Conservation (phyloP, 192 early-diverging fungal species). For the Chytriomyces confervae region DNA sequence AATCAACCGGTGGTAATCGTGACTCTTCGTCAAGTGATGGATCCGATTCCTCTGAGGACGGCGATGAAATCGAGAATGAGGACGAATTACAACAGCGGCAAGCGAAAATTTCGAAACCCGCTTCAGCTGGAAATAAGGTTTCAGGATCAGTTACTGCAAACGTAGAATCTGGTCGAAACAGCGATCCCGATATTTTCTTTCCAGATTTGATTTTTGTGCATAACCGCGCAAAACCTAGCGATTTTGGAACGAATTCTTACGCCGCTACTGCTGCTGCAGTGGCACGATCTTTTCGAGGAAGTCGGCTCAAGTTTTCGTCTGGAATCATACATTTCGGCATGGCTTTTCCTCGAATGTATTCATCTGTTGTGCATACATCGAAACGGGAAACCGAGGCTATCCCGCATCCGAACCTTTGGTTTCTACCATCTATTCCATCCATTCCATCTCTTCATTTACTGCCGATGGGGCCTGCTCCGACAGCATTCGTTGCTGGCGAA, state of each 20-base stretch:
- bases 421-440: slow-evolving; percentile 14
- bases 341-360: slow-evolving; percentile 2
- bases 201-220: slow-evolving; percentile 30
- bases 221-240: slow-evolving; percentile 32
- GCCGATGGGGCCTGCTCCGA: neutral
- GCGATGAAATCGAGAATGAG: neutral
- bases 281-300: slow-evolving; percentile 11
- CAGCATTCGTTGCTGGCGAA: neutral
- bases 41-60: slow-evolving; percentile 4
- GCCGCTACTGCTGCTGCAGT: neutral
- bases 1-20: neutral
- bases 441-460: neutral
- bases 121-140: no score
- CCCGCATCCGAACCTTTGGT: slow-evolving; percentile 25
- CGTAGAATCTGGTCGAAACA: neutral
- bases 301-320: slow-evolving; percentile 13
- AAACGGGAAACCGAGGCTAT: neutral
- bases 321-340: slow-evolving; percentile 7
- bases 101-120: neutral
- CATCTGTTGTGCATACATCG: neutral
- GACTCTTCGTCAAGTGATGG: neutral
- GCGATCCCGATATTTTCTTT: slow-evolving; percentile 31
- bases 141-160: neutral
- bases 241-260: slow-evolving; percentile 24
- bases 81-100: neutral